A percentile compares a stretch with the other conserved stretches of the same genome.
phyloP scores from a whole-genome alignment of 2,329 filamentous ascomycete species.

The Scleromitrula shiraiana region DNA sequence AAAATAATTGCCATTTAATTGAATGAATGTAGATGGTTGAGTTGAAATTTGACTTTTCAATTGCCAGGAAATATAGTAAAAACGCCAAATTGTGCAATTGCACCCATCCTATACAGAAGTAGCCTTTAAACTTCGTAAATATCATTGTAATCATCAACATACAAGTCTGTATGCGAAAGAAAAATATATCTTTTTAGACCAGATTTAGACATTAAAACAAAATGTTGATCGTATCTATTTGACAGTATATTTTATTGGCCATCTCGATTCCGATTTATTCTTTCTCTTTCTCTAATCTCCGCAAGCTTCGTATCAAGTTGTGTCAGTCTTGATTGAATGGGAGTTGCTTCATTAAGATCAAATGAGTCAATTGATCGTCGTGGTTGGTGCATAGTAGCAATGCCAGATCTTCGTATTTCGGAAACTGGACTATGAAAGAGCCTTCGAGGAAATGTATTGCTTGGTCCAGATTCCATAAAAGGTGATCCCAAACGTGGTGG shows the following conservation, averaged over 20 bases:
- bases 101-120: too few relatives aligned
- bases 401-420: slow-evolving; percentile 37
- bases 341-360: slow-evolving; percentile 24
- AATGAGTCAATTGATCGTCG: slow-evolving; percentile 28
- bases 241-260: background rate
- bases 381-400: slow-evolving; percentile 49
- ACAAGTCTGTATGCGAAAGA: slow-evolving; percentile 1
- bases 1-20: background rate
- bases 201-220: background rate
- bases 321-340: slow-evolving; percentile 22
- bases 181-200: background rate
- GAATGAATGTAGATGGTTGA: background rate
- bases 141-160: background rate
- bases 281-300: slow-evolving; percentile 24
- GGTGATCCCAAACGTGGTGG: slow-evolving; percentile 48
- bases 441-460: slow-evolving; percentile 55
- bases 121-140: slow-evolving; percentile 3
- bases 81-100: background rate
- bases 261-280: slow-evolving; percentile 8
- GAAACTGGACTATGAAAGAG: slow-evolving; percentile 33
- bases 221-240: background rate
- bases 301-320: slow-evolving; percentile 23
- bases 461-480: slow-evolving; percentile 42
- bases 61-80: background rate
- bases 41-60: background rate